Evolutionary conservation across 2,329 filamentous ascomycete genomes (phyloP), one percentile per base, ranked within the genome.

Genomic region (Apiospora koreana): DNA sequence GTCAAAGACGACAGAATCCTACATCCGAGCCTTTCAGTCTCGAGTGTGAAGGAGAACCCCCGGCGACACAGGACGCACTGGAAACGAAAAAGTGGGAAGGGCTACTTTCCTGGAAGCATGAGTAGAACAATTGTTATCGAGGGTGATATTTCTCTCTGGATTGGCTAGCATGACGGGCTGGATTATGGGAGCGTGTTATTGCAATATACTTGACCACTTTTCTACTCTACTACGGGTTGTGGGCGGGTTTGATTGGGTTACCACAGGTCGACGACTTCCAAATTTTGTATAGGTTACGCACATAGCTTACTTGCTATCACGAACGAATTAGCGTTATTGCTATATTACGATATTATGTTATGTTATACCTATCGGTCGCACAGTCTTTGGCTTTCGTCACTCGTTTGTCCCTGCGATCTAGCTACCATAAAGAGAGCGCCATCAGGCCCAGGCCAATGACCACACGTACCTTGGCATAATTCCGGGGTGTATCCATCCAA

Each of bases 1-100:
- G 28, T n/a, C 42, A 66, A 54, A 54, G 35, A 31, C 68, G 68
- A 69, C 68, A 69, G 42, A 66, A 66, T 58, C 62, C 65, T 45
- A 28, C 50, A 31, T 18, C 5, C n/a, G 54, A 38, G 54, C 31
- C 38, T n/a, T 48, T 31, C 10, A 38, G 41, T 35, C 23, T 68
- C 23, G 8, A 62, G 1, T 25, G 68, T 65, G 50, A 69, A n/a
- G 54, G 68, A 69, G 23, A 28, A 58, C 12, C 18, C 54, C 41
- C 50, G 41, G 68, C 23, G 45, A 38, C 25, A 69, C 58, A 66
- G 68, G 16, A 66, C 58, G 64, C 28, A 54, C 62, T 28, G n/a
- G 21, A 18, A 45, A 43, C n/a, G 18, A 45, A 45, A 45, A 25
- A 23, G 16, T 35, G 31, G 18, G 21, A n/a, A n/a, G 16, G 31